Base-by-base conservation (phyloP, 2,329 filamentous ascomycete species). In the Alternaria consortialis region DNA sequence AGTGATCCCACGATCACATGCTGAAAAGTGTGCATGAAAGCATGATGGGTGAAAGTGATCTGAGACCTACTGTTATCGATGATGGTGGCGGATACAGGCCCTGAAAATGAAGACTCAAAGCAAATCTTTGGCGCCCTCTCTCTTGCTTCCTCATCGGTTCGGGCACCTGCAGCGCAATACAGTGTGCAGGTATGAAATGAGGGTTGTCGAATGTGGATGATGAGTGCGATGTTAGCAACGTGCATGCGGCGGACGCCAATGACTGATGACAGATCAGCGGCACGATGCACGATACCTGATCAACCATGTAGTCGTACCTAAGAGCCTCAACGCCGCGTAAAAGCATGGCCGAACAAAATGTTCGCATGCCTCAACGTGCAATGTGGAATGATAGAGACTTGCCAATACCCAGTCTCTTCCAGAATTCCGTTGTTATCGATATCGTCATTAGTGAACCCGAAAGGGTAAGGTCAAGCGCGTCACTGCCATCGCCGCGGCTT, bases 401-500 rank as follows among this genome's bases (percentile, higher is more conserved):
- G 12, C 32, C 15, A 9, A 42, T 17, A 48, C 37, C 12, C 27
- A 39, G 20, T 29, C n/a, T 51, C 32, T 6, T 36, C 23, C 20
- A 7, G 17, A 34, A 27, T 17, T 25, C 32, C 32, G 9, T 37
- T 43, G 32, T 42, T 65, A 65, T 65, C 62, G 60, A 65, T 65
- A 65, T 51, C 63, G 55, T 58, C 58, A 58, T 55, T 60, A 58
- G 52, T 48, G 42, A 36, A 9, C 44, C 65, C 60, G 31, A 61
- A 68, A 59, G 52, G 53, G 62, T 60, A 56, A 58, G 60, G 44
- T 58, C 62, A 58, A 66, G 69, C 71, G 72, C 73, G 71, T 74
- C 71, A 74, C 63, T 64, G 60, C 57, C 67, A 68, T 67, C 53
- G 63, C 66, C 60, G 60, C 65, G 62, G 64, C 64, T 61, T 53